Evolutionary conservation across 2,329 filamentous ascomycete species (phyloP), one percentile per base, ranked within the genome.

Genomic region (Neonectria sp.): DNA sequence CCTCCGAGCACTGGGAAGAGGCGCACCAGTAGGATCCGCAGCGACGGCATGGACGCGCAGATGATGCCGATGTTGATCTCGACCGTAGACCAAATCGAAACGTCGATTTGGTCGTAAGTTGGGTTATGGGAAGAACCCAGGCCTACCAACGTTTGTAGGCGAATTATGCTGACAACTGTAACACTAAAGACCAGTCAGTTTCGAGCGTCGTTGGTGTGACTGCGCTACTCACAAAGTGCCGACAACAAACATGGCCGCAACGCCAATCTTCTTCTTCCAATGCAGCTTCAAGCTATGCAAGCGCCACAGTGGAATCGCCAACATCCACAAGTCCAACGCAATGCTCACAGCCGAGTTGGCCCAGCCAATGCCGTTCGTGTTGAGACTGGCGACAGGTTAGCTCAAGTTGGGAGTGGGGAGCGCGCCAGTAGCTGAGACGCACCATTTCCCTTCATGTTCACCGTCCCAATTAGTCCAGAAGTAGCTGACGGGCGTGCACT

Each of bases 381-480:
- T 76, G 57, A 84, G 73, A 63, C 71, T 74, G 27, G 1, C 17
- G 31, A 61, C 46, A 67, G 59, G 6, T 48, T 45, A 60, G 62
- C 25, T 33, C 4, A 5, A 40, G 29, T 27, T 4, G 12, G 31
- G 12, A 29, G 40, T 33, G 6, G 29, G 21, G 31, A 33, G 31
- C 31, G 31, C 31, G 31, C 6, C 2, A 13, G 55, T 2, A 24
- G 12, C 29, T 15, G 25, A 46, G 2, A 65, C 71, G 29, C 61
- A 75, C 73, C 85, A 86, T 4, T 56, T 74, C 2, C 85, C 85
- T 1, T 71, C 40, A 4, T 81, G 78, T 21, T 81, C 75, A 0
- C 79, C 80, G 15, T 83, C 80, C 82, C 83, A 86, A 11, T 75
- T 75, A 5, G 70, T 74, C 84, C 84, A 86, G 67, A 81, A 81